phyloP scores from a whole-genome alignment of 73 alveolate species.

The Paramecium octaurelia region DNA sequence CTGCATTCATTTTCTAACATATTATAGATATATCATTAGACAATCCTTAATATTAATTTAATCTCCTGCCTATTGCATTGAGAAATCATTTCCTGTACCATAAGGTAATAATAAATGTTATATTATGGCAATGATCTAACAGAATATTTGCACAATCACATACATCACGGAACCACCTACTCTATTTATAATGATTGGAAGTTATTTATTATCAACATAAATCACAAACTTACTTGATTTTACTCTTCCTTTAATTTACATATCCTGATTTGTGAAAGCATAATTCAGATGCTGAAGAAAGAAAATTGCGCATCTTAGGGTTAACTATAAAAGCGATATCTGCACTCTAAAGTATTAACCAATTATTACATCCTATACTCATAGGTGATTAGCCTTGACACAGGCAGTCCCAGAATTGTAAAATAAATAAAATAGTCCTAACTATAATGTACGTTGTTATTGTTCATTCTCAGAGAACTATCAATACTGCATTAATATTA shows the following conservation, averaged over 20 bases:
- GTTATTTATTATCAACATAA: not conserved
- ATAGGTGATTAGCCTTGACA: not conserved
- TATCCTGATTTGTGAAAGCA: not conserved
- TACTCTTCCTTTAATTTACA: constrained; percentile 23
- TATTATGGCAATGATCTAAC: constrained; percentile 54
- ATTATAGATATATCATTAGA: constrained; percentile 49
- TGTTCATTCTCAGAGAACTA: not conserved
- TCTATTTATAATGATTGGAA: constrained; percentile 59
- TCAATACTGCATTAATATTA: not conserved
- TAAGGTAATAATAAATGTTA: constrained; percentile 71
- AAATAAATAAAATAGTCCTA: not conserved
- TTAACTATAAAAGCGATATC: not conserved
- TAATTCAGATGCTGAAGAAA: not conserved
- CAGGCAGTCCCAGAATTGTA: constrained; percentile 40
- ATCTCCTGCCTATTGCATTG: constrained; percentile 62
- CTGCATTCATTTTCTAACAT: constrained; percentile 35
- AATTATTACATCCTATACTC: not conserved
- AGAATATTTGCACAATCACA: constrained; percentile 65
- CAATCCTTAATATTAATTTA: constrained; percentile 48
- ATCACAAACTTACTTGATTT: not conserved
- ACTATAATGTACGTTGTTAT: not conserved
- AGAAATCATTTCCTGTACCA: constrained; percentile 89
- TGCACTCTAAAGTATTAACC: not conserved
- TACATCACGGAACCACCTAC: constrained; percentile 90
- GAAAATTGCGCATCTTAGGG: not conserved